Evolutionary conservation across 2,329 filamentous ascomycete genomes (phyloP), one percentile per base, ranked within the genome.

Genomic region (Verticillium albo-atrum): DNA sequence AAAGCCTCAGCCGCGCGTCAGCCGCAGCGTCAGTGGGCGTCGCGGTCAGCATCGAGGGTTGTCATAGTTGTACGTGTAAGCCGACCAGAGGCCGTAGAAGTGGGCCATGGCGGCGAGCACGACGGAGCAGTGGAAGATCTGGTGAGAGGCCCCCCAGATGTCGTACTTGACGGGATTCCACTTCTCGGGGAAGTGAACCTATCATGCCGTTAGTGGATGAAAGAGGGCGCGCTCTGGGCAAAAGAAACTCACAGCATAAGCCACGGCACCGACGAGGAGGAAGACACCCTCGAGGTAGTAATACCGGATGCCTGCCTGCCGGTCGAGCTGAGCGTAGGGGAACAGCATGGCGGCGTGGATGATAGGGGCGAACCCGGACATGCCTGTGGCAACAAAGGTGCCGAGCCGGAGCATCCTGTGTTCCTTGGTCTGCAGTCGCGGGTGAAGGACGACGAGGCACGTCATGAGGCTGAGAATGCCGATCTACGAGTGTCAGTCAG

Each of bases 101-200:
- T 81, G 75, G 14, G 75, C 66, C 28, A 70, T 62, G 27, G 74
- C 73, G 6, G 74, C 75, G 5, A 79, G 32, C 0, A 78, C 77
- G 10, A 80, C 76, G 6, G 79, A 68, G 12, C 77, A 64, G 57
- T 81, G 78, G 58, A 80, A 80, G 6, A 80, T 72, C 61, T 80
- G 77, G 60, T 80, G 78, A 15, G 77, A 80, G 3, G 73, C 72
- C 17, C 77, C 75, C 62, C 70, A 75, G 32, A 78, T 73, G 63
- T 81, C 78, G 65, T 80, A 80, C 9, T 59, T 68, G 3, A 75
- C 77, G 1, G 77, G 78, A 20, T 64, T 70, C 54, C 72, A 65
- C 28, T 69, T 70, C 65, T 81, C 78, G 2, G 79, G 78, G 54
- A 80, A 74, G 52, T 74, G 69, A 9, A 69, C 73, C 77, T 79